These are phyloP conservation scores for Sonneratia alba DNA, from an alignment of 345 rosid species.

Conservation along the genomic window DNA sequence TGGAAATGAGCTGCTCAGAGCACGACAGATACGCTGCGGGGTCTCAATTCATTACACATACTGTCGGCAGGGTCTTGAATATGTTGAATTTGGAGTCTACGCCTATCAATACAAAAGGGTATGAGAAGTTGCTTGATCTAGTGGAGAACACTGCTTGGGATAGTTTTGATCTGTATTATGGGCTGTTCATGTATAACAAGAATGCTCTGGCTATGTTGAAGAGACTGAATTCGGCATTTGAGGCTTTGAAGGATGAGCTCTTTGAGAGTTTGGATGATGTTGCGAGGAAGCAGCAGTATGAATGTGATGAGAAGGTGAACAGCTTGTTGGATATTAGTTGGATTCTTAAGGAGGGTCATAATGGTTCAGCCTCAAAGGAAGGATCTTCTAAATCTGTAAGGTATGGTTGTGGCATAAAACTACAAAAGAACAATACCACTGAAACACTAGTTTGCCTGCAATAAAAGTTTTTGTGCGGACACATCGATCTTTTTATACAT, in stretches of 20 bases:
- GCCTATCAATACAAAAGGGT: slow-evolving; percentile 47
- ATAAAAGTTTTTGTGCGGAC: too few species aligned
- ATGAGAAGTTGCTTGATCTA: slow-evolving; percentile 38
- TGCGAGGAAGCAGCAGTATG: slow-evolving; percentile 30
- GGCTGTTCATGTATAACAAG: slow-evolving; percentile 56
- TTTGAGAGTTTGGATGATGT: slow-evolving; percentile 44
- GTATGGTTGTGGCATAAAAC: neutral
- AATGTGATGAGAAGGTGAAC: slow-evolving; percentile 7
- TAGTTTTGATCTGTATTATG: slow-evolving; percentile 75
- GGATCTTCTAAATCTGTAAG: slow-evolving; percentile 2
- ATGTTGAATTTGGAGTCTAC: slow-evolving; percentile 41
- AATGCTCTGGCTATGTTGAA: slow-evolving; percentile 59
- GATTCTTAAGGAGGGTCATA: neutral
- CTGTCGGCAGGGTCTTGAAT: slow-evolving; percentile 42
- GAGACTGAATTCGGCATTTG: slow-evolving; percentile 56
- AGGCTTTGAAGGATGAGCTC: slow-evolving; percentile 42
- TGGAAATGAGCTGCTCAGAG: slow-evolving; percentile 49
- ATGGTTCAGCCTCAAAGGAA: slow-evolving; percentile 5
- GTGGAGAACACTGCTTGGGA: slow-evolving; percentile 45
- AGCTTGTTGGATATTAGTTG: neutral
- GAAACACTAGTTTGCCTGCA: too few species aligned
- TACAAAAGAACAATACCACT: too few species aligned
- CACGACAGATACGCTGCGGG: slow-evolving; percentile 43
- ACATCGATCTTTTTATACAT: too few species aligned
- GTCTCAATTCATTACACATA: slow-evolving; percentile 45